A percentile compares a stretch with the other conserved stretches of the same genome.
phyloP scores from a whole-genome alignment of 805 yeast species.

The Wickerhamomyces chambardii region DNA sequence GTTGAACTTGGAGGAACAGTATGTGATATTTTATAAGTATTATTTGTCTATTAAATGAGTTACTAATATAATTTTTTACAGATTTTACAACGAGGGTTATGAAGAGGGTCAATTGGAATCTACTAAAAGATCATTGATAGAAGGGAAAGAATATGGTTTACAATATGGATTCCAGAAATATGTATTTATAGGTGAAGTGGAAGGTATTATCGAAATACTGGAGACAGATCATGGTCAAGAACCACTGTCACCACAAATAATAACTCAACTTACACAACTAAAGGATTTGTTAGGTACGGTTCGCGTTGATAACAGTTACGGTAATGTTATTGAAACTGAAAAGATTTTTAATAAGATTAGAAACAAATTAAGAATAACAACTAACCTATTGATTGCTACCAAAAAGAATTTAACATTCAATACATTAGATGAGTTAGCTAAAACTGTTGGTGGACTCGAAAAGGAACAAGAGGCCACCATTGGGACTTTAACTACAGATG shows the following conservation, averaged over 20 bases:
- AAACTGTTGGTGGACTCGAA: slow-evolving; percentile 8
- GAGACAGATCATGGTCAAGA: slow-evolving; percentile 14
- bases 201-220: slow-evolving; percentile 38
- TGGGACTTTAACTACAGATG: slow-evolving; percentile 12
- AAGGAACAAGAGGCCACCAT: slow-evolving; percentile 10
- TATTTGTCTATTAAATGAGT: background rate
- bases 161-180: slow-evolving; percentile 72
- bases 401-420: slow-evolving; percentile 8
- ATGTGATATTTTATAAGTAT: slow-evolving; percentile 2
- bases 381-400: slow-evolving; percentile 20
- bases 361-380: slow-evolving; percentile 50
- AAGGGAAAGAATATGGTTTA: slow-evolving; percentile 80
- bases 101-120: slow-evolving; percentile 63
- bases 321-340: slow-evolving; percentile 48
- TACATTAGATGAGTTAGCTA: slow-evolving; percentile 6
- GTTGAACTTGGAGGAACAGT: slow-evolving; percentile 50
- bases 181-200: slow-evolving; percentile 59
- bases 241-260: slow-evolving; percentile 13
- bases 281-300: slow-evolving; percentile 19
- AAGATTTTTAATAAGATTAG: slow-evolving; percentile 41
- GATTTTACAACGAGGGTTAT: slow-evolving; percentile 60
- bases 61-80: slow-evolving; percentile 9
- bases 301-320: slow-evolving; percentile 39
- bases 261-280: slow-evolving; percentile 17
- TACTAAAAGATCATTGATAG: slow-evolving; percentile 46